These are phyloP conservation scores for Raphanus sativus DNA, from an alignment of 345 rosid species.

Conservation along the genomic window DNA sequence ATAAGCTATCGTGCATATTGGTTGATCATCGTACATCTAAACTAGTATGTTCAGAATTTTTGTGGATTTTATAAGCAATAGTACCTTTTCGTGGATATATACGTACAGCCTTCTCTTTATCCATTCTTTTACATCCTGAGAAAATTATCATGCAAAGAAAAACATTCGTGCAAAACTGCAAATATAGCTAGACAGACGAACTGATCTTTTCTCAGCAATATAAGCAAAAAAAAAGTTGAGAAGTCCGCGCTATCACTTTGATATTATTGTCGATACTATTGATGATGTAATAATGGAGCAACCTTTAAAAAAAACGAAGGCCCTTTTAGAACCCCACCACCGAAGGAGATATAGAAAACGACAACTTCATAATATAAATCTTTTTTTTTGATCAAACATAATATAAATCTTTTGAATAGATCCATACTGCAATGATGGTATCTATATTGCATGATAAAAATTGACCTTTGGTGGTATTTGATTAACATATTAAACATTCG, in stretches of 20 bases:
- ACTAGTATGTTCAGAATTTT: neutral
- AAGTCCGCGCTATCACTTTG: conserved; percentile 17
- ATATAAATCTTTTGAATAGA: conserved; percentile 12
- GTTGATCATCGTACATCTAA: neutral
- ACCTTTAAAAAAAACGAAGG: neutral
- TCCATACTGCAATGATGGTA: conserved; percentile 22
- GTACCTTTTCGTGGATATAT: conserved; percentile 11
- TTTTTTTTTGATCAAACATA: no score
- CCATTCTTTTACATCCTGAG: neutral
- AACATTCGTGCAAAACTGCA: conserved; percentile 5
- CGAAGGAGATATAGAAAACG: conserved; percentile 28
- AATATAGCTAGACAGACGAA: neutral
- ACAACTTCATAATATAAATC: conserved; percentile 1
- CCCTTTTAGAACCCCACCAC: conserved; percentile 31
- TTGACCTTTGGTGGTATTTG: conserved; percentile 5
- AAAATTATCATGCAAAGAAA: neutral
- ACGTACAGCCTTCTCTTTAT: neutral
- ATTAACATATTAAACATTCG: conserved; percentile 8
- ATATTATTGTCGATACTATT: conserved; percentile 24
- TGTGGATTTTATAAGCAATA: conserved; percentile 14
- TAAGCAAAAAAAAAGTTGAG: neutral
- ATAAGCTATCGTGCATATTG: neutral
- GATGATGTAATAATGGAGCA: conserved; percentile 26
- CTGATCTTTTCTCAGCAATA: neutral
- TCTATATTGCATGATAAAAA: conserved; percentile 2